Conservation (phyloP, 176 grass and related monocot genomes). For the Carex littledalei region DNA sequence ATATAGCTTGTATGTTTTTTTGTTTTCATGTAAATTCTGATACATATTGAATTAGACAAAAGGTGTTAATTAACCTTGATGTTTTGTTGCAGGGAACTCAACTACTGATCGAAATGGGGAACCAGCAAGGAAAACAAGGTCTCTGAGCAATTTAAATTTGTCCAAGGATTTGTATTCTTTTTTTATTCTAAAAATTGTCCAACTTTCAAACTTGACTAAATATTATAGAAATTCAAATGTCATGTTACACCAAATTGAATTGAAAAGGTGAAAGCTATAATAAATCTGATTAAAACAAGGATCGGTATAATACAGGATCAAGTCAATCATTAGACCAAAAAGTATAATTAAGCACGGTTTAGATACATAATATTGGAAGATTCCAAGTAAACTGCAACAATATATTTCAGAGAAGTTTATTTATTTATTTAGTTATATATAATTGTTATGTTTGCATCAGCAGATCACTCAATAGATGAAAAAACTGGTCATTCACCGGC, state of each 20-base stretch:
- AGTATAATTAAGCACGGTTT: neutral
- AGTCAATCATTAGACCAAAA: neutral
- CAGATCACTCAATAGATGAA: neutral
- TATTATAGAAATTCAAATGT: neutral
- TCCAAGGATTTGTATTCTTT: neutral
- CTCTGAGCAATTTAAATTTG: neutral
- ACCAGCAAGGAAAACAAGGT: slow-evolving; percentile 2
- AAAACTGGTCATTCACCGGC: neutral
- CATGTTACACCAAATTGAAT: neutral
- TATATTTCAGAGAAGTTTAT: neutral
- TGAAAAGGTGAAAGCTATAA: neutral
- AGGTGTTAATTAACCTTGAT: slow-evolving; percentile 7
- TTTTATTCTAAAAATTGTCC: neutral
- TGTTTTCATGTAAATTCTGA: neutral
- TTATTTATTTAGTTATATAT: neutral
- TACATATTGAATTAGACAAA: neutral
- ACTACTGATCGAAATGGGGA: slow-evolving; percentile 12
- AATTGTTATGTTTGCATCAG: neutral
- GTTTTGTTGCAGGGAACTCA: neutral
- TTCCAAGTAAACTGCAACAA: neutral
- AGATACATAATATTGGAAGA: neutral
- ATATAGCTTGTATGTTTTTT: neutral
- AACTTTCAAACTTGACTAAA: neutral
- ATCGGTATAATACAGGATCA: neutral
- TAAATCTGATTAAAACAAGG: neutral